Percentiles rank a stretch among this genome's conserved stretches.
Evolutionary conservation across 2,329 filamentous ascomycete genomes (phyloP).

Genomic region (Hypoxylon sp.): DNA sequence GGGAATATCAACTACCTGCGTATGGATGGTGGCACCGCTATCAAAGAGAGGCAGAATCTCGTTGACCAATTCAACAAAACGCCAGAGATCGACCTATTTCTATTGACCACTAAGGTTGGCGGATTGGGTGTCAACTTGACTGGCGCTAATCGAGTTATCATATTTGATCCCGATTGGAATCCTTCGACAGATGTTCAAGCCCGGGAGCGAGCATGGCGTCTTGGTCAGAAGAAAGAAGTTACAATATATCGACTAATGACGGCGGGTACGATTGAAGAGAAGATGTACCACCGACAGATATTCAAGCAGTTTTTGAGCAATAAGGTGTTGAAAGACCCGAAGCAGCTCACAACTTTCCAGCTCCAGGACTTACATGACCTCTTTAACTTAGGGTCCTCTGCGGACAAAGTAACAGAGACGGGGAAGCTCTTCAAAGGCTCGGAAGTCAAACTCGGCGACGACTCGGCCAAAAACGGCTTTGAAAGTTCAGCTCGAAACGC

Average conservation of each 20-base stretch:
- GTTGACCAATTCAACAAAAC: conserved; percentile 94
- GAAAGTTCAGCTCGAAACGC: conserved; percentile 6
- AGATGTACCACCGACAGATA: conserved; percentile 98
- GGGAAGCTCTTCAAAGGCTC: conserved; percentile 90
- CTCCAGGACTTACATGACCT: conserved; percentile 92
- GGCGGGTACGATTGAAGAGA: conserved; percentile 97
- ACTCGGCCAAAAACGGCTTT: conserved; percentile 39
- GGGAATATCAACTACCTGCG: conserved; percentile 82
- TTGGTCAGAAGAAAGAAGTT: conserved; percentile 95
- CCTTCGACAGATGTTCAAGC: conserved; percentile 97
- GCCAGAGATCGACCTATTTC: conserved; percentile 84
- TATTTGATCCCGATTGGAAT: conserved; percentile 99
- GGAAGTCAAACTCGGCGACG: conserved; percentile 75
- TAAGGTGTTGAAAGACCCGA: conserved; percentile 94
- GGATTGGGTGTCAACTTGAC: conserved; percentile 95
- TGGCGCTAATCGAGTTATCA: conserved; percentile 95
- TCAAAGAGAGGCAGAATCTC: conserved; percentile 88
- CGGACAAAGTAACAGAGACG: conserved; percentile 83
- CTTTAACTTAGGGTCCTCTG: conserved; percentile 81
- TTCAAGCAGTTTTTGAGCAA: conserved; percentile 99
- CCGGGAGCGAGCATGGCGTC: conserved; percentile 92
- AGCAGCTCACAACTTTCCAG: conserved; percentile 92
- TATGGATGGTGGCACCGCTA: conserved; percentile 94
- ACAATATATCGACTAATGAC: conserved; percentile 99
- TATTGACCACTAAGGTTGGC: conserved; percentile 95